Evolutionary conservation across 495 filamentous ascomycete genomes (phyloP).

Genomic region (Lindgomyces ingoldianus): DNA sequence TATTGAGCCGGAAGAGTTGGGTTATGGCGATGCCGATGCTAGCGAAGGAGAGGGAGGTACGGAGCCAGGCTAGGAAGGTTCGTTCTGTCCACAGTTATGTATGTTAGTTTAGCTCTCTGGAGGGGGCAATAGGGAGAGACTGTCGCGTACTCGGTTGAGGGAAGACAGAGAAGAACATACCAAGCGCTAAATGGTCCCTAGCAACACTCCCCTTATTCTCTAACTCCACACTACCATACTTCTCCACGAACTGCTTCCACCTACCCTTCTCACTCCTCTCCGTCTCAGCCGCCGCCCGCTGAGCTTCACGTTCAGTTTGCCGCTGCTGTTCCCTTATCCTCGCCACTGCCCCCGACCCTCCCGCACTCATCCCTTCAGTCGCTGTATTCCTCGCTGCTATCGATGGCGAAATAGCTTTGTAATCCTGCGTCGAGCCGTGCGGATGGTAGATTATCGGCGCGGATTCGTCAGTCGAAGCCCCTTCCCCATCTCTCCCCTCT

Average conservation of each 20-base stretch:
- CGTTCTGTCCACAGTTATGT: constrained; percentile 62
- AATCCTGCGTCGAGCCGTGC: constrained; percentile 10
- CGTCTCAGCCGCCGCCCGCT: constrained; percentile 27
- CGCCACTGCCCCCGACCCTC: background rate
- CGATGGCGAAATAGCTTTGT: constrained; percentile 28
- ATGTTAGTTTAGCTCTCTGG: constrained; percentile 19
- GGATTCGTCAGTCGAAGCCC: constrained; percentile 14
- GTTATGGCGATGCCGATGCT: constrained; percentile 96
- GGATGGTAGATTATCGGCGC: constrained; percentile 29
- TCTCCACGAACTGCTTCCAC: constrained; percentile 58
- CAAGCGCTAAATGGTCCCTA: constrained; percentile 89
- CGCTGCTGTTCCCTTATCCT: background rate
- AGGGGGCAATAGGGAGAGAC: constrained; percentile 2
- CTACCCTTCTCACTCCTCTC: constrained; percentile 46
- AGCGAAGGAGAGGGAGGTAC: constrained; percentile 93
- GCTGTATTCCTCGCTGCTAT: constrained; percentile 15
- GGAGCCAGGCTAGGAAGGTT: constrained; percentile 95
- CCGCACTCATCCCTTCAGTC: background rate
- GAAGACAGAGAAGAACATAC: too few relatives aligned
- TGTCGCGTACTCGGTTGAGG: too few relatives aligned
- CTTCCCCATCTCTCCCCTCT: too few relatives aligned
- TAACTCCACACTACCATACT: constrained; percentile 81
- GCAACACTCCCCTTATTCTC: constrained; percentile 98
- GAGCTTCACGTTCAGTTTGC: constrained; percentile 29
- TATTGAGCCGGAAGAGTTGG: constrained; percentile 93